Percentiles rank a stretch among this genome's conserved stretches.
phyloP scores from a whole-genome alignment of 768 basidiomycete species.

The Pulveroboletus sp. region DNA sequence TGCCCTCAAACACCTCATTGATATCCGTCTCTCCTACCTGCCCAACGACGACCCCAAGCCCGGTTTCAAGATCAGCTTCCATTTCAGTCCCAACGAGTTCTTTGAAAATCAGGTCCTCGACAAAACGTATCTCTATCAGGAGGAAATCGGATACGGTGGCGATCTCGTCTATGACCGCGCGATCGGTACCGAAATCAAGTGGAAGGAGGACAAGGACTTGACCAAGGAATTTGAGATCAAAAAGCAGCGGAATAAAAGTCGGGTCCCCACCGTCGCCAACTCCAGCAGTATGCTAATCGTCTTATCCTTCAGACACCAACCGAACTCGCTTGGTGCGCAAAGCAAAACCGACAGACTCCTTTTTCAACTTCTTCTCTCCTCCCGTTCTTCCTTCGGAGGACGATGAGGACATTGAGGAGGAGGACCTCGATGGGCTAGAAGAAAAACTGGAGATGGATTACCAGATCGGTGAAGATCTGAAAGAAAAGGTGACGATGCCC shows the following conservation, averaged over 20 bases:
- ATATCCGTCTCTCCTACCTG: constrained; percentile 79
- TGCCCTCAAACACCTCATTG: constrained; percentile 77
- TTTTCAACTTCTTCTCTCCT: constrained; percentile 98
- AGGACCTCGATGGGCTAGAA: constrained; percentile 86
- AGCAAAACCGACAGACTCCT: constrained; percentile 86
- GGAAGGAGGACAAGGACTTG: constrained; percentile 98
- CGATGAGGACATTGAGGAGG: constrained; percentile 71
- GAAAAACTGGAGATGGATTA: constrained; percentile 95
- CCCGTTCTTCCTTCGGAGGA: constrained; percentile 62
- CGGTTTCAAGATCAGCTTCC: constrained; percentile 89
- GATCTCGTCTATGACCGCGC: constrained; percentile 97
- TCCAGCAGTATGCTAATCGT: not conserved
- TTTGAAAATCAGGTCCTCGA: constrained; percentile 80
- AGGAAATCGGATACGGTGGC: constrained; percentile 91
- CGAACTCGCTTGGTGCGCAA: constrained; percentile 81
- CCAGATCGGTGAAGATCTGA: constrained; percentile 96
- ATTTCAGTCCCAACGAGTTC: constrained; percentile 78
- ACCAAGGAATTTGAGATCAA: constrained; percentile 98
- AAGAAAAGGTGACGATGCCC: constrained; percentile 71
- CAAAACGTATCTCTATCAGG: constrained; percentile 93
- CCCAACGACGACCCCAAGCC: constrained; percentile 58
- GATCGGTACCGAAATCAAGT: constrained; percentile 86
- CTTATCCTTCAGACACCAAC: constrained; percentile 58
- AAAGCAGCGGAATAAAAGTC: constrained; percentile 99
- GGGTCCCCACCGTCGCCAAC: not conserved